phyloP scores from a whole-genome alignment of 2,329 filamentous ascomycete genomes.

The Tolypocladium ophioglossoides region DNA sequence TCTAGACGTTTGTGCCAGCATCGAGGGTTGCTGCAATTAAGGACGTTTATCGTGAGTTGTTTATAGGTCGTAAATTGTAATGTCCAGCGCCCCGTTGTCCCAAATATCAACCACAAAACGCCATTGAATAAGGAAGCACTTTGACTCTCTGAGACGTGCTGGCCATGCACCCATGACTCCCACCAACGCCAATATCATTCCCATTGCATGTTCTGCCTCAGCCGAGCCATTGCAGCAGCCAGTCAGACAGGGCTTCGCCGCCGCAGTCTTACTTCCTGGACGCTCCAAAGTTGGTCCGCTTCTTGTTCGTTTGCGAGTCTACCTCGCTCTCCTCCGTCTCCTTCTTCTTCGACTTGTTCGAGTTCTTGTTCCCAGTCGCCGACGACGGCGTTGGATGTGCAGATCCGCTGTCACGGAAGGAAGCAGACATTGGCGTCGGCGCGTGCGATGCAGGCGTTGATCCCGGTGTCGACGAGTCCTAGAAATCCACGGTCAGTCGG shows the following conservation, averaged over 20 bases:
- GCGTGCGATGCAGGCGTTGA: constrained; percentile 35
- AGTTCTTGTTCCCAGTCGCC: constrained; percentile 31
- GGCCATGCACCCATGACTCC: not conserved
- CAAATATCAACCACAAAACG: not conserved
- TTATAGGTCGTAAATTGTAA: not conserved
- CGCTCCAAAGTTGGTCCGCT: constrained; percentile 47
- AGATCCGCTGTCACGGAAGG: constrained; percentile 38
- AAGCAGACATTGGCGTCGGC: constrained; percentile 44
- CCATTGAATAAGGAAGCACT: not conserved
- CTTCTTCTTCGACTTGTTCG: constrained; percentile 44
- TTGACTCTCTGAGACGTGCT: not conserved
- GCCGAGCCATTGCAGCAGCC: not conserved
- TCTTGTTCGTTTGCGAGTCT: constrained; percentile 41
- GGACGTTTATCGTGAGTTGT: no score
- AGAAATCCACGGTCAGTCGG: not conserved
- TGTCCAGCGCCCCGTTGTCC: not conserved
- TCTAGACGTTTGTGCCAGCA: no score
- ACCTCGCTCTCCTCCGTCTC: constrained; percentile 47
- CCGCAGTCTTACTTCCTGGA: constrained; percentile 32
- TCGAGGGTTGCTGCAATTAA: no score
- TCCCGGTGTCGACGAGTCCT: constrained; percentile 33
- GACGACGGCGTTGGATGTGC: constrained; percentile 47
- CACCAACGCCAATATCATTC: not conserved
- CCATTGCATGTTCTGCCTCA: not conserved
- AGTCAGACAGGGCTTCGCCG: not conserved